Evolutionary conservation across 1,284 basidiomycete genomes (phyloP).

Genomic region (Paramarasmius palmivorus): DNA sequence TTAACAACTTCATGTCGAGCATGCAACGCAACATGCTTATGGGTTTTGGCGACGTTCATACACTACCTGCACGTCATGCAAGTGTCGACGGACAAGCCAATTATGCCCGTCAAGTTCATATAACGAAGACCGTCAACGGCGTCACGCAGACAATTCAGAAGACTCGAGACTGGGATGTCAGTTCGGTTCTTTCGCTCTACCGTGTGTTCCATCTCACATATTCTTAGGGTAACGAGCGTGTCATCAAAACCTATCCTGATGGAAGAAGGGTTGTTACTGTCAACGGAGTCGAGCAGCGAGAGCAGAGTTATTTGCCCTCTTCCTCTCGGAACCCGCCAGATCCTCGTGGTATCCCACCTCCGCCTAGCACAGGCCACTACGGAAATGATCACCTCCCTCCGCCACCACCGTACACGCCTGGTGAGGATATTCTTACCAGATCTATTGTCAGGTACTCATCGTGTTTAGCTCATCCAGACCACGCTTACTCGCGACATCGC

Average conservation of each 20-base stretch:
- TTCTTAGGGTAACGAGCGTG: constrained; percentile 69
- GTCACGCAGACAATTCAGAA: constrained; percentile 61
- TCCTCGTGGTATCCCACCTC: constrained; percentile 4
- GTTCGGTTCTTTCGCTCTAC: neutral
- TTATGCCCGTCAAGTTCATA: constrained; percentile 56
- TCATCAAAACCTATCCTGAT: constrained; percentile 62
- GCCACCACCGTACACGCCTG: constrained; percentile 9
- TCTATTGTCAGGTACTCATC: too few species aligned
- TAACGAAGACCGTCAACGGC: constrained; percentile 61
- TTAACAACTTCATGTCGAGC: constrained; percentile 30
- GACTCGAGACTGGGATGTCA: constrained; percentile 56
- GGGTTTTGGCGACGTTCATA: constrained; percentile 13
- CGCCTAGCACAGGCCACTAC: neutral
- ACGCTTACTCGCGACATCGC: neutral
- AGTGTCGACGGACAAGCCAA: constrained; percentile 24
- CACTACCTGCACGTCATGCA: constrained; percentile 9
- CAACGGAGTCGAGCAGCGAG: constrained; percentile 66
- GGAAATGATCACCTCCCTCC: constrained; percentile 1
- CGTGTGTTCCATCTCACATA: constrained; percentile 11
- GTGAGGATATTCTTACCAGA: neutral
- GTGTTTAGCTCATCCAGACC: neutral
- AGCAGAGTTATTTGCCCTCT: constrained; percentile 8
- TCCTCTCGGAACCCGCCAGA: constrained; percentile 2
- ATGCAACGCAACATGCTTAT: constrained; percentile 30
- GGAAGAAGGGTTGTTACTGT: constrained; percentile 63